Evolutionary conservation across 768 basidiomycete genomes (phyloP).

Genomic region (Mycena indigotica): DNA sequence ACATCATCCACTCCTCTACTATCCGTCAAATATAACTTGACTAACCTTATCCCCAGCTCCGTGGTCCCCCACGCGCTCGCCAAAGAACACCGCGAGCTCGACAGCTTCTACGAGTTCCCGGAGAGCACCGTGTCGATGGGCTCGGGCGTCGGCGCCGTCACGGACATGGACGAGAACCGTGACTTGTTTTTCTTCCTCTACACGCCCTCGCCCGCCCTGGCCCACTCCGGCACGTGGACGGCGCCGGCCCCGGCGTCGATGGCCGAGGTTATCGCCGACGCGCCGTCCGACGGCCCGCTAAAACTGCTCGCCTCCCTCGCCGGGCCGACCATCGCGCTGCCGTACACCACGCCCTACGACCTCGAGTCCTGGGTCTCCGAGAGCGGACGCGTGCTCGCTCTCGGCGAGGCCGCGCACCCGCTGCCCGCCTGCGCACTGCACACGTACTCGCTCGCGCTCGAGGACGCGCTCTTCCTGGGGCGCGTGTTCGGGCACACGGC

Average conservation of each 20-base stretch:
- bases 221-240: too few relatives aligned
- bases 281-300: too few relatives aligned
- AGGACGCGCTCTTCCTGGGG: neutral
- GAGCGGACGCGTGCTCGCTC: neutral
- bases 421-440: neutral
- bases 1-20: too few relatives aligned
- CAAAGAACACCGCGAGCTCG: neutral
- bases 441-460: neutral
- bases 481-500: neutral
- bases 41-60: neutral
- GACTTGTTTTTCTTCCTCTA: too few relatives aligned
- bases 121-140: neutral
- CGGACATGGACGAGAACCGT: too few relatives aligned
- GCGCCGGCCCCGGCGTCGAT: neutral
- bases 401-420: neutral
- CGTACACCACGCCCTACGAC: neutral
- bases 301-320: neutral
- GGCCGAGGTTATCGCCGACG: too few relatives aligned
- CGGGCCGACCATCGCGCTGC: neutral
- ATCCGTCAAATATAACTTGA: neutral
- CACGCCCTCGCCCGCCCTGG: too few relatives aligned
- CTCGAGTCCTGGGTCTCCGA: neutral
- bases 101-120: neutral
- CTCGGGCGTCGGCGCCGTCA: too few relatives aligned
- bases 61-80: neutral